phyloP scores from a whole-genome alignment of 2,329 filamentous ascomycete species.

The Allantophomopsis cytisporea region DNA sequence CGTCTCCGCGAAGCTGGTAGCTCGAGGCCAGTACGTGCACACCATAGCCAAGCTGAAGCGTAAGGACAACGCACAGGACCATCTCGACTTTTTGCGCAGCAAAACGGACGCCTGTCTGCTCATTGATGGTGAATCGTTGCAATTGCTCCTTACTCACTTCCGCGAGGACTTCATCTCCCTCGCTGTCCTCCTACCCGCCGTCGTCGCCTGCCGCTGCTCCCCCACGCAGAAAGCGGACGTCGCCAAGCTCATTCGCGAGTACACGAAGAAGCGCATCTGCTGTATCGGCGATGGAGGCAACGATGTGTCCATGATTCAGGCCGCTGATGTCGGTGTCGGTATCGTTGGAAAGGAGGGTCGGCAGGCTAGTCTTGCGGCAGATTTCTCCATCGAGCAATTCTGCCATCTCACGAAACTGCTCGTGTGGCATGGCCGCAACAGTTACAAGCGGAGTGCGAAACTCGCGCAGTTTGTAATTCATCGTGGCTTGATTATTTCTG shows the following conservation, averaged over 20 bases:
- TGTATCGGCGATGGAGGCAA: constrained; percentile 98
- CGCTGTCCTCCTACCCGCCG: constrained; percentile 77
- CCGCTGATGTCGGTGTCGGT: constrained; percentile 91
- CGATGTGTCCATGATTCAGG: constrained; percentile 98
- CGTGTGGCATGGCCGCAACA: constrained; percentile 98
- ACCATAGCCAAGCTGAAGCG: constrained; percentile 77
- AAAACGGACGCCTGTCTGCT: constrained; percentile 81
- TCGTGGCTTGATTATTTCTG: constrained; percentile 83
- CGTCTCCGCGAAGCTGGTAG: constrained; percentile 85
- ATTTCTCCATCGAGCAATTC: constrained; percentile 95
- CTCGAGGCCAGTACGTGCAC: constrained; percentile 89
- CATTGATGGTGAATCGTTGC: constrained; percentile 86
- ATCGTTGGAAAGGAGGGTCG: constrained; percentile 97
- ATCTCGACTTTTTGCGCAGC: constrained; percentile 76
- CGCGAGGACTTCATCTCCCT: constrained; percentile 75
- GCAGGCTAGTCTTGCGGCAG: constrained; percentile 86
- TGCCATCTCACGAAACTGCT: constrained; percentile 88
- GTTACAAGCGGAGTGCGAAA: constrained; percentile 91
- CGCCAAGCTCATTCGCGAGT: constrained; percentile 75
- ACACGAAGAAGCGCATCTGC: constrained; percentile 90
- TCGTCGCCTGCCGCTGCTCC: constrained; percentile 92
- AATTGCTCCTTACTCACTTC: constrained; percentile 72
- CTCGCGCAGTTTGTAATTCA: constrained; percentile 97
- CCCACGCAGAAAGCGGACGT: constrained; percentile 95
- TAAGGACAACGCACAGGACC: constrained; percentile 74